phyloP scores from a whole-genome alignment of 345 rosid species.

The Salix caprea region DNA sequence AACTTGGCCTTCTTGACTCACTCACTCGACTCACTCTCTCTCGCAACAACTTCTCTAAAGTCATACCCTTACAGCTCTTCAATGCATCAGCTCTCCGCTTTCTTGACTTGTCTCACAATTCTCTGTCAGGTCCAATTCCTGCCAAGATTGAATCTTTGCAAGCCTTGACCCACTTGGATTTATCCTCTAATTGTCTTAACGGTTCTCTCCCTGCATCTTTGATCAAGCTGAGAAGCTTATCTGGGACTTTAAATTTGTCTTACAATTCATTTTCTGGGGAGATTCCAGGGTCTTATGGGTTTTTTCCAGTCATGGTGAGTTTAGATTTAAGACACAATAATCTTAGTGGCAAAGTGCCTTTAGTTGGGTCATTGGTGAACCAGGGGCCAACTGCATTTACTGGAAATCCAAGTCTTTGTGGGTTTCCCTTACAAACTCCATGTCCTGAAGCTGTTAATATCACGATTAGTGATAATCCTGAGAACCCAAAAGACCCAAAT shows the following conservation, averaged over 20 bases:
- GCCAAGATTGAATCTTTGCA: conserved; percentile 39
- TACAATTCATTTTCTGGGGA: conserved; percentile 63
- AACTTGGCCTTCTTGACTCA: conserved; percentile 70
- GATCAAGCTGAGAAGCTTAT: conserved; percentile 46
- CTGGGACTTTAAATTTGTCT: conserved; percentile 75
- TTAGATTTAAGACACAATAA: conserved; percentile 79
- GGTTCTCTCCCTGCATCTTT: conserved; percentile 74
- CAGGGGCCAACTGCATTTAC: conserved; percentile 97
- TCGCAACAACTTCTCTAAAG: conserved; percentile 62
- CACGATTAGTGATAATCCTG: conserved; percentile 38
- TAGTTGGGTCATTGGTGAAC: conserved; percentile 71
- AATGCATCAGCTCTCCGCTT: conserved; percentile 43
- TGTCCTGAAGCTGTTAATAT: conserved; percentile 57
- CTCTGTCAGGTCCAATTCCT: conserved; percentile 63
- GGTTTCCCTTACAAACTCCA: conserved; percentile 64
- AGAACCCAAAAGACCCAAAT: conserved; percentile 29
- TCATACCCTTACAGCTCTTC: conserved; percentile 58
- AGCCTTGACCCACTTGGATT: conserved; percentile 56
- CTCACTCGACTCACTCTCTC: conserved; percentile 54
- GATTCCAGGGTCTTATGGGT: conserved; percentile 67
- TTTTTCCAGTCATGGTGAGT: conserved; percentile 66
- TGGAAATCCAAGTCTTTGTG: conserved; percentile 77
- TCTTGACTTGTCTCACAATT: conserved; percentile 72
- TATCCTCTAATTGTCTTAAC: conserved; percentile 63
- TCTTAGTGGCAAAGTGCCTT: conserved; percentile 80